Evolutionary conservation across 1,139 yeast species (phyloP), one percentile per base, ranked within the genome.

Genomic region (Wickerhamomyces sp.): DNA sequence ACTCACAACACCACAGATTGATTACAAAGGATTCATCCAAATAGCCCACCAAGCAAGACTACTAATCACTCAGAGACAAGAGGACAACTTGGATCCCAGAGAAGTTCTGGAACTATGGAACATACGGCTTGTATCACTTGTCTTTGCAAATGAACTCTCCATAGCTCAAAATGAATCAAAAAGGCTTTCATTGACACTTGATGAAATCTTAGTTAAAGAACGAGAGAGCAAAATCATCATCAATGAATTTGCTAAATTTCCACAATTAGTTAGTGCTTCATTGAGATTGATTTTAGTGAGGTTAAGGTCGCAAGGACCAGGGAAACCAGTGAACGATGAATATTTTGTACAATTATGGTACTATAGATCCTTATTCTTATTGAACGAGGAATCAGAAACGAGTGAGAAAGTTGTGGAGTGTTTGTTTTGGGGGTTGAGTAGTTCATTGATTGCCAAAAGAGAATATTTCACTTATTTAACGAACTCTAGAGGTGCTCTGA

Each of bases 361-460:
- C 7, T 25, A 46, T 6, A 38, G 62, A 44, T 19, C 33, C 33
- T 10, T 27, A 8, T 37, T 33, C 24, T 10, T 27, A 8, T 37
- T 33, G 23, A 9, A 30, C 4, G 28, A 31, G 5, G 23, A 29
- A 3, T 11, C 21, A 12, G 19, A 24, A 4, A 11, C 20, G 2
- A 29, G 35, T 0, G 9, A 25, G 12, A 21, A 32, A 12, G 20
- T 32, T 8, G 18, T 45, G 13, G 34, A 36, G 20, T 30, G 44
- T 2, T 16, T 53, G 4, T 39, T 51, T 14, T 54, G 48, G 37
- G 52, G 53, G 16, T 43, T 61, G 2, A 42, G 52, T n/a, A 50
- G 57, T 2, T 42, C 54, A 17, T 44, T 60, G 39, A 49, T 57
- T n/a, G 57, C 59, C 4, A 55, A 58, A 42, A 54, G 58, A 33